phyloP scores from a whole-genome alignment of 2,329 filamentous ascomycete species.

The Colletotrichum incanum region DNA sequence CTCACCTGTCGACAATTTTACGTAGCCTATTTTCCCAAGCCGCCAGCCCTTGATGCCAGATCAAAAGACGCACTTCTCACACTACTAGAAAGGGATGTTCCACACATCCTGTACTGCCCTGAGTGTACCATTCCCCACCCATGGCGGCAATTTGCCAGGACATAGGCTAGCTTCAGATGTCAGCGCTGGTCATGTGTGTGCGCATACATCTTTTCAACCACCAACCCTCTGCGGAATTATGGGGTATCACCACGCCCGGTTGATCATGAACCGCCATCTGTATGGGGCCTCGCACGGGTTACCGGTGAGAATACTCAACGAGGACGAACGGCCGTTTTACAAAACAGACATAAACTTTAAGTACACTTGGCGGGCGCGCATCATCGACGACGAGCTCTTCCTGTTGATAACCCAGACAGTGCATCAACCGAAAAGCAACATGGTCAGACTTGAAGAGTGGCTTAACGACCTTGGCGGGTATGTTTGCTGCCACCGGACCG shows the following conservation, averaged over 20 bases:
- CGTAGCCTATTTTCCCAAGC: slow-evolving; percentile 14
- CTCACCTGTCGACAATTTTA: slow-evolving; percentile 38
- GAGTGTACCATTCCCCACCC: slow-evolving; percentile 31
- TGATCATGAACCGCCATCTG: slow-evolving; percentile 42
- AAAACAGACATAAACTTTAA: background rate
- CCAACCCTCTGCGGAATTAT: background rate
- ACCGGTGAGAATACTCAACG: slow-evolving; percentile 7
- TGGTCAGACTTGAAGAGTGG: background rate
- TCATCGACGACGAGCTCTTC: slow-evolving; percentile 41
- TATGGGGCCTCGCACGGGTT: slow-evolving; percentile 39
- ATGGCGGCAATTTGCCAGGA: too few species aligned
- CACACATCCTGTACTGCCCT: slow-evolving; percentile 29
- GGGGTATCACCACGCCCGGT: slow-evolving; percentile 32
- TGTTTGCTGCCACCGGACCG: slow-evolving; percentile 16
- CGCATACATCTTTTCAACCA: too few species aligned
- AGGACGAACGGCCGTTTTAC: background rate
- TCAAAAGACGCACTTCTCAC: slow-evolving; percentile 30
- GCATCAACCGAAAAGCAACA: background rate
- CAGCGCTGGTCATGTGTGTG: too few species aligned
- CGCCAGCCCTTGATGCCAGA: background rate
- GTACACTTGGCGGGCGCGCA: slow-evolving; percentile 26
- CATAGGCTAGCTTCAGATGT: too few species aligned
- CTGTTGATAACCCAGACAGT: slow-evolving; percentile 20
- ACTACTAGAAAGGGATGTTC: slow-evolving; percentile 37
- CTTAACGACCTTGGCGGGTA: background rate